phyloP scores from a whole-genome alignment of 768 basidiomycete genomes.

The Mycena epipterygia region DNA sequence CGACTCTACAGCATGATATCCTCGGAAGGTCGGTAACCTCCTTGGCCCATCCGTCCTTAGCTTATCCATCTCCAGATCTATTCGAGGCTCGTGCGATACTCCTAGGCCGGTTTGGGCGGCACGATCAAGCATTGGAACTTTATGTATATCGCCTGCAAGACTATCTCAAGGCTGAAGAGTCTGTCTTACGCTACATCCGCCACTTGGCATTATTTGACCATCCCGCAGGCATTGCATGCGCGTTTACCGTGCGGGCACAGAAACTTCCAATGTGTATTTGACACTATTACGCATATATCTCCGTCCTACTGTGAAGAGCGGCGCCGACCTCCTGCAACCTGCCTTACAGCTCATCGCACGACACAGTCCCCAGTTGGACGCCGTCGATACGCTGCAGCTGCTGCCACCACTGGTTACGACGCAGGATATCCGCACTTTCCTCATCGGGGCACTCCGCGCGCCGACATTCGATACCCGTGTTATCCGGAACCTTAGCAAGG shows the following conservation, averaged over 20 bases:
- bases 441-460: conserved; percentile 76
- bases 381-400: conserved; percentile 85
- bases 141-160: conserved; percentile 92
- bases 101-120: conserved; percentile 89
- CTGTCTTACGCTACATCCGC: conserved; percentile 40
- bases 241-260: conserved; percentile 71
- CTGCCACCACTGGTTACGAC: conserved; percentile 93
- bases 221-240: conserved; percentile 87
- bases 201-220: conserved; percentile 7
- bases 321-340: conserved; percentile 76
- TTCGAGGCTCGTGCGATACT: conserved; percentile 94
- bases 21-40: conserved; percentile 71
- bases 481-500: conserved; percentile 76
- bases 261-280: conserved; percentile 80
- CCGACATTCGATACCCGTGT: conserved; percentile 80
- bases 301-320: conserved; percentile 68
- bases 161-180: conserved; percentile 92
- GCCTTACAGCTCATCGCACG: conserved; percentile 91
- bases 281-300: conserved; percentile 91
- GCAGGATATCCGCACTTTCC: conserved; percentile 82
- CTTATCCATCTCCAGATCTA: conserved; percentile 65
- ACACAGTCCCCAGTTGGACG: conserved; percentile 86
- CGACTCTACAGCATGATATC: conserved; percentile 87
- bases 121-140: conserved; percentile 94
- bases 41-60: background rate